phyloP scores from a whole-genome alignment of 306 rosid genomes.

The Citrullus mucosospermus region DNA sequence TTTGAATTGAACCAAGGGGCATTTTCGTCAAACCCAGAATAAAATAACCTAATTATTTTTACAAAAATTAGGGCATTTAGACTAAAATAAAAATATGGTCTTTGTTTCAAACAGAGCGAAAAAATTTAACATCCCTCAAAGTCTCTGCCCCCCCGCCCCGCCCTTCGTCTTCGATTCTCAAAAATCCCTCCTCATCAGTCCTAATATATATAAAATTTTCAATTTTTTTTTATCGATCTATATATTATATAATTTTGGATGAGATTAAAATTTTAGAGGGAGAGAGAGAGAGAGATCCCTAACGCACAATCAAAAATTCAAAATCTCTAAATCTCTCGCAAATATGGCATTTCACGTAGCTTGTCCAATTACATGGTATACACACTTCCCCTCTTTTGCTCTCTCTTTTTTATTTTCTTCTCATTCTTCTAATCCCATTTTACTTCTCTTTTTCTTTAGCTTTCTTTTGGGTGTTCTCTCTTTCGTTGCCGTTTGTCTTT shows the following conservation, averaged over 20 bases:
- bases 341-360: conserved; percentile 83
- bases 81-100: conserved; percentile 3
- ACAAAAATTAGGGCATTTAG: not conserved
- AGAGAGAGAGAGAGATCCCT: conserved; percentile 20
- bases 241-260: not conserved
- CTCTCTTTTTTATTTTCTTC: not conserved
- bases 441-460: not conserved
- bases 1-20: not conserved
- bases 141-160: not conserved
- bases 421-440: not conserved
- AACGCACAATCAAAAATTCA: conserved; percentile 14
- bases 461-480: conserved; percentile 2
- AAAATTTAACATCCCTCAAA: not conserved
- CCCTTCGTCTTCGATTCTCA: conserved; percentile 1
- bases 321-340: conserved; percentile 35
- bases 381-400: conserved; percentile 6
- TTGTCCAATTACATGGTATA: conserved; percentile 75
- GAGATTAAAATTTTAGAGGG: conserved; percentile 9
- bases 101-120: not conserved
- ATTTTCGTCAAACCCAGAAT: not conserved
- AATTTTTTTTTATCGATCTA: not conserved
- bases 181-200: not conserved
- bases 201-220: not conserved
- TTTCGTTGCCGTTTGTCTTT: not conserved
- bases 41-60: not conserved